Evolutionary conservation across 176 grass and related monocot species (phyloP).

Genomic region (Carex scoparia): DNA sequence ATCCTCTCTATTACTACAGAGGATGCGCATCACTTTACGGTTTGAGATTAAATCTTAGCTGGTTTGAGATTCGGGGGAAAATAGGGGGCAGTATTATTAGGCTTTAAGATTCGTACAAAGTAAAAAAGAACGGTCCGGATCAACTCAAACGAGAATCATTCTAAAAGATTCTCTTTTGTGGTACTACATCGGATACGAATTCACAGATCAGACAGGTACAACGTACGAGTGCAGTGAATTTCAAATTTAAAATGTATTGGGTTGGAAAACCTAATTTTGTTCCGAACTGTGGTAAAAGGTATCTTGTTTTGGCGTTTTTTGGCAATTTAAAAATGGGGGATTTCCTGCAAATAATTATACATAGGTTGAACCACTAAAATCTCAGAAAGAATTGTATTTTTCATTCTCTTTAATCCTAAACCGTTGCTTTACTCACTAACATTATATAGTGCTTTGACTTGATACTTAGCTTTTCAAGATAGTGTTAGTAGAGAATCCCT

Average conservation of each 20-base stretch:
- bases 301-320: not conserved
- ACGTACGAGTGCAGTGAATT: not conserved
- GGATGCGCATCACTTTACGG: no score
- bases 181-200: no score
- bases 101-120: no score
- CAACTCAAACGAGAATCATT: no score
- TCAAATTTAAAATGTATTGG: not conserved
- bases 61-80: no score
- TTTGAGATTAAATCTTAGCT: no score
- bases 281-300: not conserved
- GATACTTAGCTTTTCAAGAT: constrained; percentile 21
- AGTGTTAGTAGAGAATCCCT: constrained; percentile 16
- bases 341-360: not conserved
- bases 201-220: no score
- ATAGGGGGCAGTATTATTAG: no score
- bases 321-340: not conserved
- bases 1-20: no score
- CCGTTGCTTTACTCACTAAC: constrained; percentile 21
- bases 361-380: not conserved
- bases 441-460: constrained; percentile 22
- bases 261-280: not conserved
- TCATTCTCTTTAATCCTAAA: constrained; percentile 27
- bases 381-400: constrained; percentile 18
- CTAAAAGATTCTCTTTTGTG: no score
- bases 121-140: no score